Base-by-base conservation (phyloP, 352 stramenopile species). In the Nothophytophthora sp. region DNA sequence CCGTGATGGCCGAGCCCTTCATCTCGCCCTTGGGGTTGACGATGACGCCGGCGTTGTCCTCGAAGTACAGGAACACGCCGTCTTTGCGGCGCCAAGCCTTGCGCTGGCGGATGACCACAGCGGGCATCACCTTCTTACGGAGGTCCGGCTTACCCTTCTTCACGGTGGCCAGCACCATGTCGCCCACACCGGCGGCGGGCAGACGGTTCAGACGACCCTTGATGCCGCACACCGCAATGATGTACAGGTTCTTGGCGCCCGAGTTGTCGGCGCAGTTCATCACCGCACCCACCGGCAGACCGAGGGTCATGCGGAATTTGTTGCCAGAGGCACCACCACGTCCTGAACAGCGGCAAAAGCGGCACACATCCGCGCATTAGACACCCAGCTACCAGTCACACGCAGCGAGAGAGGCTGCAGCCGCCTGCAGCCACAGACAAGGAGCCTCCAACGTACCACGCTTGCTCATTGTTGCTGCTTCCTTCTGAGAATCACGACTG, bases 131-230 rank as follows among this genome's bases (percentile, higher is more conserved):
- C 81, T 76, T 64, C 91, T 99, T 99, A 86, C 98, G 91, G 54
- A 99, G 95, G 80, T 99, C 98, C 35, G 98, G 98, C 96, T 99
- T 99, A 88, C 98, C 98, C 96, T 99, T 99, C 92, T 99, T 99
- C 18, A 99, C 97, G 37, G 97, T 99, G 60, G 92, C 97, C 90
- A 99, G 98, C 65, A 99, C 97, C 97, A 99, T 99, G 84, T 99
- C 98, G 68, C 98, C 98, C 30, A 98, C 90, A 97, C 88, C 88
- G 56, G 97, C 97, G 63, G 97, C 96, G 54, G 98, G 98, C 59
- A 99, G 91, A 83, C 96, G 92, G 83, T 99, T 99, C 70, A 99
- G 80, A 67, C 97, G 93, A 81, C 96, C 97, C 74, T 98, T 98
- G 74, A 99, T 98, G 55, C 98, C 97, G 87, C 95, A 99, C 59